phyloP scores from a whole-genome alignment of 257 asterid species.

The Forsythia suspensa region DNA sequence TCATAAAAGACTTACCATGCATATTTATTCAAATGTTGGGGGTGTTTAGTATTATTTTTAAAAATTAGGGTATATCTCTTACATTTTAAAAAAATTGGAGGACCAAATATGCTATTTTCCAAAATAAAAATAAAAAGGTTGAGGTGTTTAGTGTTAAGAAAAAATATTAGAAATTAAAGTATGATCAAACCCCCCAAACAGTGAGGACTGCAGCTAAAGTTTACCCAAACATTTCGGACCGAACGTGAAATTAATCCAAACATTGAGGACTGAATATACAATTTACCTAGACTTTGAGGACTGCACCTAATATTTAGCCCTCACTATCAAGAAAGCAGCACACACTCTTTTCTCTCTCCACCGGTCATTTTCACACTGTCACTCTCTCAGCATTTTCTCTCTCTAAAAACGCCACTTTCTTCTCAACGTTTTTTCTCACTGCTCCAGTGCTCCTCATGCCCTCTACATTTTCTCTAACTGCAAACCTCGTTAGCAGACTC shows the following conservation, averaged over 20 bases:
- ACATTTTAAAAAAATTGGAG: too few species aligned
- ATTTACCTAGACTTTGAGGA: neutral
- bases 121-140: too few species aligned
- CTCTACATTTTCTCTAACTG: slow-evolving; percentile 28
- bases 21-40: too few species aligned
- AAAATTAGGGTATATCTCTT: too few species aligned
- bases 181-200: too few species aligned
- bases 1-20: too few species aligned
- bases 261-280: neutral
- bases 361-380: slow-evolving; percentile 35
- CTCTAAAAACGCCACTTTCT: slow-evolving; percentile 40
- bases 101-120: too few species aligned
- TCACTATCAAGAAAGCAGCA: slow-evolving; percentile 31
- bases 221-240: neutral
- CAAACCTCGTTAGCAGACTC: slow-evolving; percentile 2
- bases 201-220: too few species aligned
- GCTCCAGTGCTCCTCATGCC: slow-evolving; percentile 1
- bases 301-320: neutral
- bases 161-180: too few species aligned
- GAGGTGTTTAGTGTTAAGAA: too few species aligned
- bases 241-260: neutral
- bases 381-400: slow-evolving; percentile 31
- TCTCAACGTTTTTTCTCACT: slow-evolving; percentile 18
- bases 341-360: slow-evolving; percentile 27
- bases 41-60: too few species aligned